Evolutionary conservation across 306 rosid species (phyloP), one percentile per base, ranked within the genome.

Genomic region (Castanea mollissima): DNA sequence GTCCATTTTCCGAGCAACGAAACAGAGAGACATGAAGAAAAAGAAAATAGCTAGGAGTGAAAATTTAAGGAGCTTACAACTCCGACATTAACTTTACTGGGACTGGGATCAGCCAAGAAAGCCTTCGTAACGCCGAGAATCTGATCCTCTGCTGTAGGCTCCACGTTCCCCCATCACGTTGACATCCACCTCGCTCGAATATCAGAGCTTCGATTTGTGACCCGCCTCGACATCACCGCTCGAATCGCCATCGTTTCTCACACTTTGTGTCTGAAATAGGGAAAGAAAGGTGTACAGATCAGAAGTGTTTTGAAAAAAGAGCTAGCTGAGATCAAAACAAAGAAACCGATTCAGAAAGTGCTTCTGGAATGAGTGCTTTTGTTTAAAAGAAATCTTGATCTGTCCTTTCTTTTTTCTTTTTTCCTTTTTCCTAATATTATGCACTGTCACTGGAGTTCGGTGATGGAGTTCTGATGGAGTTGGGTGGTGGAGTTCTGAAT

Each of bases 71-170:
- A 73, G 86, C 98, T 91, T 74, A 95, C 99, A 6, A 95, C 99
- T 89, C 98, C 99, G 46, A 95, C 94, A 75, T 95, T 95, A 78
- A 95, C 95, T 86, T 95, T 95, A 57, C 83, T 82, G 0, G 98
- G 97, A 80, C 90, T 89, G 44, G 92, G 93, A 92, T 95, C 99
- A 27, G 98, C 95, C 56, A 95, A 89, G 76, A 81, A 95, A 74
- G 99, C 99, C 80, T 95, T 98, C 32, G 98, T 95, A 55, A 92
- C 99, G 18, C 99, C 97, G 80, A 95, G 99, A 83, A 95, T 95
- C 6, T 98, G 99, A 76, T 95, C 99, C 87, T 92, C 92, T 2
- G 99, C 89, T 59, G 99, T 96, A 1, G 89, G 98, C 23, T 95
- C 90, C 32, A 95, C 91, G 77, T 56, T 83, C 73, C 86, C 78